These are phyloP conservation scores for Phytophthora sansomeana DNA, from an alignment of 352 stramenopile genomes.

Conservation along the genomic window DNA sequence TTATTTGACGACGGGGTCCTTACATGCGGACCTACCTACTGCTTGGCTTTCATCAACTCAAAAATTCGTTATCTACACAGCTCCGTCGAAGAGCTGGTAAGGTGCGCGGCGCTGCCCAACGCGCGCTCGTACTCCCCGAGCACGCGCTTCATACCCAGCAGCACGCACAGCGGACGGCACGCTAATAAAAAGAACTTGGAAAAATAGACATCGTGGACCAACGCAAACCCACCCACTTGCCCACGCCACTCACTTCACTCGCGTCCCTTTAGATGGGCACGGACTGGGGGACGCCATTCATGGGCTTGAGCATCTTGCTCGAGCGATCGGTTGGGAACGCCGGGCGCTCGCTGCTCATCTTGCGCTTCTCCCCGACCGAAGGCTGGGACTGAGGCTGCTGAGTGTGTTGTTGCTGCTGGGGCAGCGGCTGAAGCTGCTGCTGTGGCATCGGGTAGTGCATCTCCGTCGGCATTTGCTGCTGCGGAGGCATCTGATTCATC, in stretches of 20 bases:
- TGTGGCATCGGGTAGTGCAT: slow-evolving; percentile 46
- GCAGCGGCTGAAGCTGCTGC: slow-evolving; percentile 24
- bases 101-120: slow-evolving; percentile 26
- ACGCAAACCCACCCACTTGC: neutral
- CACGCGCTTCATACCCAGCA: slow-evolving; percentile 38
- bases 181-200: slow-evolving; percentile 30
- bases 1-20: slow-evolving; percentile 42
- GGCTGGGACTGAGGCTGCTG: slow-evolving; percentile 17
- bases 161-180: slow-evolving; percentile 27
- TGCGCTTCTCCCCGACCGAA: slow-evolving; percentile 55
- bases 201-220: slow-evolving; percentile 24
- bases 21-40: slow-evolving; percentile 34
- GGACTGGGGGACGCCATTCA: slow-evolving; percentile 44
- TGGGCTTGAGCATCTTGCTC: slow-evolving; percentile 53
- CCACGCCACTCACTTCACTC: slow-evolving; percentile 7
- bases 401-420: slow-evolving; percentile 25
- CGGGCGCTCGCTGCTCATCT: slow-evolving; percentile 53
- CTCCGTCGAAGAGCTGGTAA: slow-evolving; percentile 22
- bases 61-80: slow-evolving; percentile 47
- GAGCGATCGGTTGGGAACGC: slow-evolving; percentile 44
- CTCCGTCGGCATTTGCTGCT: slow-evolving; percentile 42
- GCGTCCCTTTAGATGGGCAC: slow-evolving; percentile 43
- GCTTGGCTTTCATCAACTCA: slow-evolving; percentile 42
- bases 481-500: slow-evolving; percentile 53
- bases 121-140: slow-evolving; percentile 34